A percentile compares a stretch with the other conserved stretches of the same genome.
These are phyloP conservation scores for Yamadazyma takamatsuzukensis DNA, from an alignment of 805 yeast species.

Conservation along the genomic window DNA sequence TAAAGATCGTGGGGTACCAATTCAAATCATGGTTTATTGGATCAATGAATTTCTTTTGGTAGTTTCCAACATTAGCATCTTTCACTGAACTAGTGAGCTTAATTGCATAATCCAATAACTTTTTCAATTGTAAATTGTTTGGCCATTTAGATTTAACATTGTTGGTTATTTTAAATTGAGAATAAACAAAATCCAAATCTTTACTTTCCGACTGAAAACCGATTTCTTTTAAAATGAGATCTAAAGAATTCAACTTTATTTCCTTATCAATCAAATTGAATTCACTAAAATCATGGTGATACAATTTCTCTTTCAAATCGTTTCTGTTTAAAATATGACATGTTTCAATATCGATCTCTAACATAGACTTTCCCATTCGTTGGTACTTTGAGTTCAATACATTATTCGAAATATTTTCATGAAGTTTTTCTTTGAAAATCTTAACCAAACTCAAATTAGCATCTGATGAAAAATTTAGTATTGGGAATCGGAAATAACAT, in stretches of 20 bases:
- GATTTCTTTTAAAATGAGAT: constrained; percentile 58
- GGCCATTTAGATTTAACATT: constrained; percentile 21
- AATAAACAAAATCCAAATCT: constrained; percentile 16
- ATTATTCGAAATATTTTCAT: constrained; percentile 17
- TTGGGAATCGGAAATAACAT: constrained; percentile 57
- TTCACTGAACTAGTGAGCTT: constrained; percentile 16
- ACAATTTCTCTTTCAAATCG: constrained; percentile 38
- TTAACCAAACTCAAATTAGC: constrained; percentile 7
- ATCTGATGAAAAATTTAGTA: constrained; percentile 20
- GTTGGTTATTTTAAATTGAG: constrained; percentile 4
- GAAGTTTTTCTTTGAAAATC: constrained; percentile 12
- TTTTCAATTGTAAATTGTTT: constrained; percentile 25
- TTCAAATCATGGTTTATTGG: constrained; percentile 8
- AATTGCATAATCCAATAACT: constrained; percentile 26
- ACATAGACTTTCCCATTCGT: constrained; percentile 56
- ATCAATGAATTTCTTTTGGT: constrained; percentile 4
- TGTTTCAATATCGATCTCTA: constrained; percentile 72
- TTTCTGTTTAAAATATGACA: constrained; percentile 57
- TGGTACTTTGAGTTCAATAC: constrained; percentile 33
- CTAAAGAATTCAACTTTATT: constrained; percentile 39
- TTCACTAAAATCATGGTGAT: constrained; percentile 51
- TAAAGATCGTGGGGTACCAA: constrained; percentile 25
- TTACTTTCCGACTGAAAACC: constrained; percentile 44
- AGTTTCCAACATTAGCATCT: constrained; percentile 2
- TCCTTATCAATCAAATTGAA: constrained; percentile 13